phyloP scores from a whole-genome alignment of 129 eudicot species.

The Cynara cardunculus region DNA sequence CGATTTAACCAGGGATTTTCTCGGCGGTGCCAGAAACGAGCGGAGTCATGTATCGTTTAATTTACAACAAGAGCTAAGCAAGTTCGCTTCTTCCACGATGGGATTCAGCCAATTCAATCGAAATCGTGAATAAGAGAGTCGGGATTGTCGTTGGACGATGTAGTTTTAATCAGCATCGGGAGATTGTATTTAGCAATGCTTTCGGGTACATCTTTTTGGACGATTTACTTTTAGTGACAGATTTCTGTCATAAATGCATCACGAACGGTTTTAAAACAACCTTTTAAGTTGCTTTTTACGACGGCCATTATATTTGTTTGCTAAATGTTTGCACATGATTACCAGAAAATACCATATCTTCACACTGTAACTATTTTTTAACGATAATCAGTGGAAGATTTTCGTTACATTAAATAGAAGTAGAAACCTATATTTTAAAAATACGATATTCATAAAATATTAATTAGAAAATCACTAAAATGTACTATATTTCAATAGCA shows the following conservation, averaged over 20 bases:
- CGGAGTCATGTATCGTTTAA: constrained; percentile 28
- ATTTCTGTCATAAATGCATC: constrained; percentile 22
- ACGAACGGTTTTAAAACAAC: constrained; percentile 10
- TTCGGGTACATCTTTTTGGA: constrained; percentile 20
- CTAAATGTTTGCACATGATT: not conserved
- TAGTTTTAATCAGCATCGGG: constrained; percentile 5
- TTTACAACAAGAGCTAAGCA: constrained; percentile 32
- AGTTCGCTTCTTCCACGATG: constrained; percentile 38
- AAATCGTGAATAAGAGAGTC: constrained; percentile 17
- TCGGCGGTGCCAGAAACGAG: constrained; percentile 30
- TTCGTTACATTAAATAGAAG: not conserved
- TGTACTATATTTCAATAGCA: not conserved
- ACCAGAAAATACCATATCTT: too few relatives aligned
- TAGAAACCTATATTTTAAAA: not conserved
- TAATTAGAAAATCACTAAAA: not conserved
- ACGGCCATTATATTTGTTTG: not conserved
- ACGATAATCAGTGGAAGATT: not conserved
- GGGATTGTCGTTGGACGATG: not conserved
- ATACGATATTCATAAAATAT: not conserved
- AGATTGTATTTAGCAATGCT: constrained; percentile 17
- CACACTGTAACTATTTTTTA: too few relatives aligned
- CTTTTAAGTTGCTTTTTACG: not conserved
- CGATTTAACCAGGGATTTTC: constrained; percentile 28
- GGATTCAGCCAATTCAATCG: constrained; percentile 32
- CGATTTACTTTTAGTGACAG: constrained; percentile 13